Base-by-base conservation (phyloP, 768 basidiomycete species). In the Russula abietina region DNA sequence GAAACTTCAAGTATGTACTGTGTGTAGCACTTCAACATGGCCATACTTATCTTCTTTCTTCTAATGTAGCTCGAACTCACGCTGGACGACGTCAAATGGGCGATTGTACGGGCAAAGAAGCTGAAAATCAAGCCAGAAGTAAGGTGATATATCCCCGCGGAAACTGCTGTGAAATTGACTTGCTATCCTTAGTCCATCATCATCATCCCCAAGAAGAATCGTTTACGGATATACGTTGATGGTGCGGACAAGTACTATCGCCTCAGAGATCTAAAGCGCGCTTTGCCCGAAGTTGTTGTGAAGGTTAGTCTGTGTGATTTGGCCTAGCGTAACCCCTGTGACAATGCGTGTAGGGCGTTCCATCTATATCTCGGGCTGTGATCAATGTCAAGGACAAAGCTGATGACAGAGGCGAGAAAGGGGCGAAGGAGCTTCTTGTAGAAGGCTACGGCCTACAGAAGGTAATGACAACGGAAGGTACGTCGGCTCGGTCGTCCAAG, bases 391-490 rank as follows among this genome's bases (percentile, higher is more conserved):
- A 94, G 73, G 92, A 95, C 57, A 89, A 92, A 67, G 85, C 89
- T 39, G 87, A 93, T 59, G 74, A 77, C 3, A 81, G 82, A 65
- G 91, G 91, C 3, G 87, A 88, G 74, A 91, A 93, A 69, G 88
- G 86, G 9, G 88, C 93, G 68, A 93, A 96, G 72, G 91, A 96
- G 71, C 76, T 99, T 11, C 81, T 99, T 9, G 94, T 98, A 1
- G 96, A 98, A 79, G 97, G 97, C 10, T 95, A 98, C 74, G 97
- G 97, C 17, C 77, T 99, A 60, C 89, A 94, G 68, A 90, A 91
- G 70, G 96, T 97, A 70, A 99, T 99, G 97, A 88, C 83, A 28
- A 96, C 93, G 1, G 94, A 97, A 76, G 96, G 95, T 93, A 51
- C 41, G 74, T 68, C 69, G 59, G 9, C 33, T 4, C 62, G 26